Percentiles rank a stretch among this genome's conserved stretches.
Evolutionary conservation across 176 grass and related monocot genomes (phyloP).

Genomic region (Tuctoria greenei): DNA sequence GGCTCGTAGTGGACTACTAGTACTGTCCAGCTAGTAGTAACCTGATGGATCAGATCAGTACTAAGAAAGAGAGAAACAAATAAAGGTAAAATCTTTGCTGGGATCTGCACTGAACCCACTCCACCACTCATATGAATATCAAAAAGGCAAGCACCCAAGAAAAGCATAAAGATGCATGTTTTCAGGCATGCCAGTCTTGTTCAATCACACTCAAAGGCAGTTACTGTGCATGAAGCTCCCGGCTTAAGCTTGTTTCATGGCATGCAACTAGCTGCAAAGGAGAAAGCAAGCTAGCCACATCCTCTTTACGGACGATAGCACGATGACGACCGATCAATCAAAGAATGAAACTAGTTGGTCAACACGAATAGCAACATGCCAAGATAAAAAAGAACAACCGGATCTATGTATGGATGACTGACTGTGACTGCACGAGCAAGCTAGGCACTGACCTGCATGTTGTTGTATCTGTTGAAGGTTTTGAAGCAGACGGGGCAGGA

Average conservation of each 20-base stretch:
- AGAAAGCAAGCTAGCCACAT: constrained; percentile 7
- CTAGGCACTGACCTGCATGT: constrained; percentile 77
- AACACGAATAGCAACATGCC: background rate
- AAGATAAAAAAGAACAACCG: background rate
- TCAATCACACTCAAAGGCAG: constrained; percentile 87
- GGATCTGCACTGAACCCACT: constrained; percentile 46
- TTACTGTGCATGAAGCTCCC: constrained; percentile 43
- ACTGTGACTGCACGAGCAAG: background rate
- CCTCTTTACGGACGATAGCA: constrained; percentile 1
- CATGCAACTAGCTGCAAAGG: constrained; percentile 32
- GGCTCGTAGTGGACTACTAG: background rate
- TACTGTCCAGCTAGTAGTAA: constrained; percentile 24
- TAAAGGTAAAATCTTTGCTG: constrained; percentile 52
- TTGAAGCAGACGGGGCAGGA: constrained; percentile 98
- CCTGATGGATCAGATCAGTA: constrained; percentile 19
- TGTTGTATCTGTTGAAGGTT: constrained; percentile 99
- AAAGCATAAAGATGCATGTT: constrained; percentile 64
- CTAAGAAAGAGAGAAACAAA: constrained; percentile 45
- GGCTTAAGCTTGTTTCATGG: constrained; percentile 38
- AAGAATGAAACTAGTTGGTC: background rate
- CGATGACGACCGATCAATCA: constrained; percentile 25
- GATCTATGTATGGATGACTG: background rate
- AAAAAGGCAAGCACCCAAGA: constrained; percentile 45
- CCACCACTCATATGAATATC: constrained; percentile 38
- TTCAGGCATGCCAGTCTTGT: constrained; percentile 75